phyloP scores from a whole-genome alignment of 2,329 filamentous ascomycete genomes.

The Penicillium sp. region DNA sequence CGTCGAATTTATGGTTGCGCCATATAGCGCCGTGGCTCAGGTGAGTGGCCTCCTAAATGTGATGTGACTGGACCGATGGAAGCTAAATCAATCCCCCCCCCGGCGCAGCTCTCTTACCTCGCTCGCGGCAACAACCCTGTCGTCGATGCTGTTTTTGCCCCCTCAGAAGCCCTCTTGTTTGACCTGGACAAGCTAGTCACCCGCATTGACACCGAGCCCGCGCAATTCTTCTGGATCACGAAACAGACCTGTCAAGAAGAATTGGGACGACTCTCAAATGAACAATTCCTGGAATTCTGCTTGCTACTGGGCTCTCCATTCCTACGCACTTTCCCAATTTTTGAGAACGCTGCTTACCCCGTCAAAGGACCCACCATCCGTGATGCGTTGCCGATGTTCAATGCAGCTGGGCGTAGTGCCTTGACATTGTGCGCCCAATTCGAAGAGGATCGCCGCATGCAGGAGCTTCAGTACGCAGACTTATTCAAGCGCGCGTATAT shows the following conservation, averaged over 20 bases:
- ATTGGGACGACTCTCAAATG: conserved; percentile 62
- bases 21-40: conserved; percentile 85
- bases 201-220: conserved; percentile 54
- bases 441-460: conserved; percentile 71
- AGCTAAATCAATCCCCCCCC: conserved; percentile 4
- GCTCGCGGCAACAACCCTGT: conserved; percentile 67
- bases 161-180: conserved; percentile 81
- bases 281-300: conserved; percentile 78
- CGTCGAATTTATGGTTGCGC: conserved; percentile 77
- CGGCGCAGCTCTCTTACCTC: conserved; percentile 67
- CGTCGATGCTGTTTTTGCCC: conserved; percentile 74
- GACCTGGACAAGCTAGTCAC: conserved; percentile 75
- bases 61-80: background rate
- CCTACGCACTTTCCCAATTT: conserved; percentile 73
- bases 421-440: conserved; percentile 72
- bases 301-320: conserved; percentile 81
- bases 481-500: conserved; percentile 83
- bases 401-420: conserved; percentile 64
- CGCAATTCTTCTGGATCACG: conserved; percentile 61
- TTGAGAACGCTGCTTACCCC: conserved; percentile 62
- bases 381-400: conserved; percentile 76
- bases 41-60: conserved; percentile 48
- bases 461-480: conserved; percentile 74
- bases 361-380: conserved; percentile 61
- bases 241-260: conserved; percentile 70